These are phyloP conservation scores for Coemansia sp. DNA, from an alignment of 192 early-diverging fungal species.

Conservation along the genomic window DNA sequence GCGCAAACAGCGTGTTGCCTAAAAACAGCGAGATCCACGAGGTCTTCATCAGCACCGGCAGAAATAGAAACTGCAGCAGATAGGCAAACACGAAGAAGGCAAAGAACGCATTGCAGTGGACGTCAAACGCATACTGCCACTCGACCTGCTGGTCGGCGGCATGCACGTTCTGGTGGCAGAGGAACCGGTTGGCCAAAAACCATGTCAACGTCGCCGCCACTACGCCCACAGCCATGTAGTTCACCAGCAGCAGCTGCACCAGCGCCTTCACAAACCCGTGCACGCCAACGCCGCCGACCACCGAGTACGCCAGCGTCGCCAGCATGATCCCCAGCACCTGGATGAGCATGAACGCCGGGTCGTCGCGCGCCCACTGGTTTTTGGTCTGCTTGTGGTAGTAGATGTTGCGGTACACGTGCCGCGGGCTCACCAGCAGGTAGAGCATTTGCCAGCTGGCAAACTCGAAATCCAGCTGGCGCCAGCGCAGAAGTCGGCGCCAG, in stretches of 20 bases:
- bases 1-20: slow-evolving; percentile 85
- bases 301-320: slow-evolving; percentile 22
- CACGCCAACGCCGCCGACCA: slow-evolving; percentile 32
- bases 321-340: slow-evolving; percentile 57
- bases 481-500: slow-evolving; percentile 37
- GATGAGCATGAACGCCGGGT: slow-evolving; percentile 89
- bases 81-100: slow-evolving; percentile 83
- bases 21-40: slow-evolving; percentile 79
- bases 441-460: slow-evolving; percentile 49
- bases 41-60: slow-evolving; percentile 72
- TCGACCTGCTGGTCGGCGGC: slow-evolving; percentile 84
- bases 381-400: slow-evolving; percentile 99
- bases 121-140: slow-evolving; percentile 95
- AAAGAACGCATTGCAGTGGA: slow-evolving; percentile 96
- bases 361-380: slow-evolving; percentile 97
- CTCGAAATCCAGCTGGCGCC: slow-evolving; percentile 50
- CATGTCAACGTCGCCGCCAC: slow-evolving; percentile 30
- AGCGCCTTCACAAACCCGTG: slow-evolving; percentile 31
- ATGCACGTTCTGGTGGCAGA: slow-evolving; percentile 72
- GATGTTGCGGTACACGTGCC: slow-evolving; percentile 76
- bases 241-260: slow-evolving; percentile 36
- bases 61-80: slow-evolving; percentile 89
- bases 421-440: slow-evolving; percentile 41
- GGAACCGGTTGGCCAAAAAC: slow-evolving; percentile 72
- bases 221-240: slow-evolving; percentile 22